These are phyloP conservation scores for Endoconidiophora laricicola DNA, from an alignment of 2,329 filamentous ascomycete species.

Conservation along the genomic window DNA sequence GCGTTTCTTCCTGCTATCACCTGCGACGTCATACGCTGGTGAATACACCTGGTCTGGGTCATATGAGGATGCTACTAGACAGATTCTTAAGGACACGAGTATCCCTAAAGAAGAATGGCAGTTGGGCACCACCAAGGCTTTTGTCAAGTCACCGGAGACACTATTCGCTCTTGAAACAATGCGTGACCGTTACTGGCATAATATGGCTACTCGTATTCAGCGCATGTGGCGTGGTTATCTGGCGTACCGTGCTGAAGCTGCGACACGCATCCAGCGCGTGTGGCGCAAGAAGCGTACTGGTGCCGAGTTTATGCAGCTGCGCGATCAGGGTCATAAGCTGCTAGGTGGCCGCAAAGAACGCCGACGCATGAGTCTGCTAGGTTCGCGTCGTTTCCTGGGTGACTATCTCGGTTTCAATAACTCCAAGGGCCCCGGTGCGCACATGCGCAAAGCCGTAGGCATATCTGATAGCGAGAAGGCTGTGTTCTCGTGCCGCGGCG, in stretches of 20 bases:
- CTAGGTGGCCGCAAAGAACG: constrained; percentile 79
- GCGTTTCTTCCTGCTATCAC: constrained; percentile 86
- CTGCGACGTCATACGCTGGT: constrained; percentile 87
- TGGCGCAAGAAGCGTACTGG: constrained; percentile 89
- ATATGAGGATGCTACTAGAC: constrained; percentile 68
- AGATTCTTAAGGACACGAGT: constrained; percentile 90
- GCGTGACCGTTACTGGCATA: constrained; percentile 97
- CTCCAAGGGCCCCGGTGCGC: constrained; percentile 58
- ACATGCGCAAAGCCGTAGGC: constrained; percentile 59
- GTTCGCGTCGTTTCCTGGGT: constrained; percentile 80
- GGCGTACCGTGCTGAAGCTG: constrained; percentile 79
- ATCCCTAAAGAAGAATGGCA: constrained; percentile 94
- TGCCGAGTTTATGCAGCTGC: constrained; percentile 71
- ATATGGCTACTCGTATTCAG: constrained; percentile 97
- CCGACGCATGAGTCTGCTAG: constrained; percentile 75
- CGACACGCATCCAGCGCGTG: constrained; percentile 83
- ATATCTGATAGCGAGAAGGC: constrained; percentile 57
- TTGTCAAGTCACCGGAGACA: constrained; percentile 96
- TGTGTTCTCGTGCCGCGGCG: constrained; percentile 80
- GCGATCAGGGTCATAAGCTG: constrained; percentile 73
- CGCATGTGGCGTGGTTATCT: constrained; percentile 94
- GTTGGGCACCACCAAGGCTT: constrained; percentile 90
- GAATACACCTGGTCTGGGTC: constrained; percentile 94
- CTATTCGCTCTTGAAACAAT: constrained; percentile 94
- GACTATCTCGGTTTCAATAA: constrained; percentile 88